Conservation (phyloP, 2,329 filamentous ascomycete genomes). For the Aspergillus pseudonomiae region DNA sequence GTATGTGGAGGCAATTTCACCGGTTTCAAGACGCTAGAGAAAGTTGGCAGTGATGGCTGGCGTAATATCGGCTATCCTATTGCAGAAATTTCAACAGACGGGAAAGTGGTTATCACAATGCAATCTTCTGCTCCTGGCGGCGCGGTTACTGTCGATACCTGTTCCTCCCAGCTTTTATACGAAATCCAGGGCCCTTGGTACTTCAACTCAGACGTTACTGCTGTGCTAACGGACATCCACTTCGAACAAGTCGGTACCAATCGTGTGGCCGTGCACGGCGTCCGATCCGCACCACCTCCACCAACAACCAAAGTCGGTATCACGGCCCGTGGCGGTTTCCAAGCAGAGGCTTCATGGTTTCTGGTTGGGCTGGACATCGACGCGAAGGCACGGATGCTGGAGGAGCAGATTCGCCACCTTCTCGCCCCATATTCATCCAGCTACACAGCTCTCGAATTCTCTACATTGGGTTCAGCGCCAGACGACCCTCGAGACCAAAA, state of each 20-base stretch:
- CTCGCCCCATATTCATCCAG: constrained; percentile 38
- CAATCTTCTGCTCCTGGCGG: constrained; percentile 44
- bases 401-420: constrained; percentile 46
- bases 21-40: constrained; percentile 43
- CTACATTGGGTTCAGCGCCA: constrained; percentile 31
- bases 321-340: constrained; percentile 50
- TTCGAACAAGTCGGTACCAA: constrained; percentile 56
- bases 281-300: constrained; percentile 48
- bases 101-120: constrained; percentile 49
- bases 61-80: constrained; percentile 52
- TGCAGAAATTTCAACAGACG: constrained; percentile 47
- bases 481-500: constrained; percentile 45
- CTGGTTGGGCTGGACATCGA: constrained; percentile 50
- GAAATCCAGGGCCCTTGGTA: constrained; percentile 61
- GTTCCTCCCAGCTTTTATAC: constrained; percentile 57
- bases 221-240: constrained; percentile 53
- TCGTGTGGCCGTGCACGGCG: constrained; percentile 54
- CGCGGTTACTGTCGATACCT: constrained; percentile 53
- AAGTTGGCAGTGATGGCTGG: constrained; percentile 37
- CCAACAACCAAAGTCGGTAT: constrained; percentile 56
- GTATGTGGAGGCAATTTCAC: constrained; percentile 50
- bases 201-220: constrained; percentile 61
- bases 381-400: constrained; percentile 51
- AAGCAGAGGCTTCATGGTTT: constrained; percentile 51
- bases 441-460: constrained; percentile 36